Percentiles rank a stretch among this genome's conserved stretches.
Evolutionary conservation across 169 alveolate species (phyloP).

Genomic region (Ichthyophthirius multifiliis): DNA sequence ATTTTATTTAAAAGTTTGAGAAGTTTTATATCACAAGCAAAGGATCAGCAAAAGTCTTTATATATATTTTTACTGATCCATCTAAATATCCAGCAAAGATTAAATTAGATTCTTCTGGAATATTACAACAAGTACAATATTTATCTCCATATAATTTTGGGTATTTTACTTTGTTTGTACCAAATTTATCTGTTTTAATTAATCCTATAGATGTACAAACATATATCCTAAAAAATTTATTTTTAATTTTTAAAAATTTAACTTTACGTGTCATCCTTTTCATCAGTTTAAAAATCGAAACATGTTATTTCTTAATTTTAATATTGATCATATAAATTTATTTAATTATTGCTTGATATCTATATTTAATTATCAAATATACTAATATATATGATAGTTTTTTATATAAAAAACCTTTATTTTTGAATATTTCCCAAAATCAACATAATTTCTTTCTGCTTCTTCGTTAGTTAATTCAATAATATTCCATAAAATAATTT

Average conservation of each 20-base stretch:
- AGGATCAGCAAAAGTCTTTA: too few relatives aligned
- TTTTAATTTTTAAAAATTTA: not conserved
- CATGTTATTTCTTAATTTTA: not conserved
- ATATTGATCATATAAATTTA: not conserved
- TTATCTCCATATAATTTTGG: not conserved
- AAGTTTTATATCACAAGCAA: too few relatives aligned
- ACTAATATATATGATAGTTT: too few relatives aligned
- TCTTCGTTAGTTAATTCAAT: not conserved
- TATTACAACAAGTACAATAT: not conserved
- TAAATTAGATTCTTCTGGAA: not conserved
- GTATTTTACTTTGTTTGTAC: not conserved
- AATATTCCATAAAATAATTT: constrained; percentile 42
- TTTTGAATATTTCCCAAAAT: constrained; percentile 2
- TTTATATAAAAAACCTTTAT: not conserved
- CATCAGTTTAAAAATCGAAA: not conserved
- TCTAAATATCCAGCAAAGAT: constrained; percentile 15
- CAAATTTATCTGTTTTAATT: not conserved
- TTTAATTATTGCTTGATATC: not conserved
- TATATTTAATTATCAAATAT: not conserved
- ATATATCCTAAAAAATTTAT: not conserved
- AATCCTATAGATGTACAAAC: constrained; percentile 7
- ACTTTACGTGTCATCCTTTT: not conserved
- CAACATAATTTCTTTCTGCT: not conserved
- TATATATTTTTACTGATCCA: constrained; percentile 15
- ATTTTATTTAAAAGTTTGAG: too few relatives aligned